Conservation (phyloP, 2,329 filamentous ascomycete species). For the Aspergillus pseudonomiae region DNA sequence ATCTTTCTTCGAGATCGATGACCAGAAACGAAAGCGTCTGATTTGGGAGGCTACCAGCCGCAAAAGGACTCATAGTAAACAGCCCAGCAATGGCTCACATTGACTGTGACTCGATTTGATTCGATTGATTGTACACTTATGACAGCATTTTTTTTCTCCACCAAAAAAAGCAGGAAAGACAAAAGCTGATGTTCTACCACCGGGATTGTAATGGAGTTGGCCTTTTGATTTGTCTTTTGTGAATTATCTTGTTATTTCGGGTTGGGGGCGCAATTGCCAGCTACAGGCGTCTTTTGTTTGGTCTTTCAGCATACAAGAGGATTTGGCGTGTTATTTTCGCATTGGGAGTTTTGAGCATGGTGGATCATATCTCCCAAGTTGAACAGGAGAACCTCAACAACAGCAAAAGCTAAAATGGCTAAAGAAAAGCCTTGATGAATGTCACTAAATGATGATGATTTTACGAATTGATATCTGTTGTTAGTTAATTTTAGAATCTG, state of each 20-base stretch:
- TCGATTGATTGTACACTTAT: conserved; percentile 10
- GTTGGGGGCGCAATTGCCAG: conserved; percentile 1
- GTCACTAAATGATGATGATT: conserved; percentile 5
- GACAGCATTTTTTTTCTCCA: neutral
- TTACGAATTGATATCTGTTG: conserved; percentile 6
- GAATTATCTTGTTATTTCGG: conserved; percentile 2
- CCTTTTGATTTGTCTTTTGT: conserved; percentile 3
- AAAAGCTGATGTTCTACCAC: conserved; percentile 11
- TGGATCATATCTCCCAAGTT: neutral
- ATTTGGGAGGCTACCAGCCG: conserved; percentile 51
- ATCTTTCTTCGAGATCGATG: conserved; percentile 53
- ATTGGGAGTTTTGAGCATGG: neutral
- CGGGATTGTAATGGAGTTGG: conserved; percentile 13
- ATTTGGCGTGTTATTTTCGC: neutral
- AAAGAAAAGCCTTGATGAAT: neutral
- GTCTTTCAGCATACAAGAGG: neutral
- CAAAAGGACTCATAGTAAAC: conserved; percentile 34
- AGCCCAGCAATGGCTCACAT: conserved; percentile 23
- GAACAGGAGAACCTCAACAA: neutral
- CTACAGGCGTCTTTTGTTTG: conserved; percentile 5
- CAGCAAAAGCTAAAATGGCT: neutral
- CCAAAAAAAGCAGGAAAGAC: conserved; percentile 12
- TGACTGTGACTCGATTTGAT: conserved; percentile 11
- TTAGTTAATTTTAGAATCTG: neutral
- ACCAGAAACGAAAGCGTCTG: conserved; percentile 51